Conservation (phyloP, 1,284 basidiomycete species). For the Sporisorium sorghi region DNA sequence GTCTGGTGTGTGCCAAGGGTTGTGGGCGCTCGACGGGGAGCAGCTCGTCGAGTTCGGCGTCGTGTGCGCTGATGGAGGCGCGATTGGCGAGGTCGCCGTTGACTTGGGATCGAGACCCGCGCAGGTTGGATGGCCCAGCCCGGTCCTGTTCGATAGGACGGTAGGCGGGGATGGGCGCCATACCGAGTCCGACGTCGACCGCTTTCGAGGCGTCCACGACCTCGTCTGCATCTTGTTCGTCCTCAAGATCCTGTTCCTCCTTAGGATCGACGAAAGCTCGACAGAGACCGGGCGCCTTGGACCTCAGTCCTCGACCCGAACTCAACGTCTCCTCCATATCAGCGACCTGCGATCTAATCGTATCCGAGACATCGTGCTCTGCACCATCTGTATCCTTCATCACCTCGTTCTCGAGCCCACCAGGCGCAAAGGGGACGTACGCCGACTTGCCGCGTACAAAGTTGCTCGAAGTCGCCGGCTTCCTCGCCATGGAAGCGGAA, state of each 20-base stretch:
- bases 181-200: constrained; percentile 30
- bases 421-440: constrained; percentile 76
- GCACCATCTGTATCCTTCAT: constrained; percentile 32
- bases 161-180: constrained; percentile 52
- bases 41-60: constrained; percentile 65
- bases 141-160: constrained; percentile 36
- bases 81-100: constrained; percentile 11
- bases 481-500: constrained; percentile 80
- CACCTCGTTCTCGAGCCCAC: constrained; percentile 53
- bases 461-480: constrained; percentile 78
- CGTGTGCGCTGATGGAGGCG: constrained; percentile 26
- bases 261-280: constrained; percentile 59
- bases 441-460: constrained; percentile 94
- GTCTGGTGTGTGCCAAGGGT: constrained; percentile 37
- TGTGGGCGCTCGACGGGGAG: constrained; percentile 60
- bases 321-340: constrained; percentile 50
- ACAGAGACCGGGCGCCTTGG: constrained; percentile 42
- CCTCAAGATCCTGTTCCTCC: constrained; percentile 68
- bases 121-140: constrained; percentile 14
- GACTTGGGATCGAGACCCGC: constrained; percentile 13
- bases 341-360: constrained; percentile 29
- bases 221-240: constrained; percentile 67
- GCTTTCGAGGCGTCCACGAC: constrained; percentile 31
- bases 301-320: constrained; percentile 40
- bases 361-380: constrained; percentile 25